Conservation (phyloP, 148 eudicot genomes). For the Rhododendron simsii region DNA sequence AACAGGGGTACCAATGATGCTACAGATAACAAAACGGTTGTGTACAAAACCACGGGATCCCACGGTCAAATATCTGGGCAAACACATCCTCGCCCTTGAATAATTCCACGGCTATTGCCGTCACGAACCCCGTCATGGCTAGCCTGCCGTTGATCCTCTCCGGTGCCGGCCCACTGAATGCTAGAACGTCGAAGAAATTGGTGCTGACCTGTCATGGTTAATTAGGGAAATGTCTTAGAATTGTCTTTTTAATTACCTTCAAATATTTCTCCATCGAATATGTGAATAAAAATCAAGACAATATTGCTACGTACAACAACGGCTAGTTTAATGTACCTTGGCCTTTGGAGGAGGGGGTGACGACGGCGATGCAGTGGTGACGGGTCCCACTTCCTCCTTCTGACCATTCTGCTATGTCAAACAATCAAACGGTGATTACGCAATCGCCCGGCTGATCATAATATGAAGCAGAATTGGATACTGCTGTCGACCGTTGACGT, state of each 20-base stretch:
- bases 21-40: conserved; percentile 42
- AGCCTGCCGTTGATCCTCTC: conserved; percentile 89
- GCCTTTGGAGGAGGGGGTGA: conserved; percentile 16
- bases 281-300: too few relatives aligned
- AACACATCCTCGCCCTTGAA: conserved; percentile 60
- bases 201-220: conserved; percentile 47
- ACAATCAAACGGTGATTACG: background rate
- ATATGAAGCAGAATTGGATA: background rate
- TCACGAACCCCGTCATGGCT: conserved; percentile 82
- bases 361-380: background rate
- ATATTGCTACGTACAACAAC: too few relatives aligned
- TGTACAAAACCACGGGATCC: conserved; percentile 67
- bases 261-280: too few relatives aligned
- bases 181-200: conserved; percentile 51
- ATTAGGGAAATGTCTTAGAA: background rate
- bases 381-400: background rate
- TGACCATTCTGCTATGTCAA: background rate
- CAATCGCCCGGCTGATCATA: background rate
- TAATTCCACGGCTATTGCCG: conserved; percentile 65
- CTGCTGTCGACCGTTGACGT: too few relatives aligned
- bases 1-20: conserved; percentile 69
- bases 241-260: too few relatives aligned
- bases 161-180: conserved; percentile 85
- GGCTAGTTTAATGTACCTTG: conserved; percentile 16
- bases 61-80: conserved; percentile 59